These are phyloP conservation scores for Arxiozyma bovina DNA, from an alignment of 1,139 yeast species.

Conservation along the genomic window DNA sequence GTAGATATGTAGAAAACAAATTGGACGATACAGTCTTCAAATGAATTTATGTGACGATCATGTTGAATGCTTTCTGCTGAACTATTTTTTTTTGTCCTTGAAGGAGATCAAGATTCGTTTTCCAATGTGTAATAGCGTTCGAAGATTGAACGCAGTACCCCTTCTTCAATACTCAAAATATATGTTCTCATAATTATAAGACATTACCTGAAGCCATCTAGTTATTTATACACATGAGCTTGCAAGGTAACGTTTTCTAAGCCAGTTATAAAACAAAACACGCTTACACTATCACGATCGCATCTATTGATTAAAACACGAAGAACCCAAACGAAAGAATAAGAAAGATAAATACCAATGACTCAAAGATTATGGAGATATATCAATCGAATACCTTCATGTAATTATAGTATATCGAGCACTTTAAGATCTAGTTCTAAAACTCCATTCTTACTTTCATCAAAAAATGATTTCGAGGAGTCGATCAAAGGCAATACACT, in stretches of 20 bases:
- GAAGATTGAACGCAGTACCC: background rate
- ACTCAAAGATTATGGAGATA: no score
- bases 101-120: no score
- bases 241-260: no score
- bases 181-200: no score
- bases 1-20: no score
- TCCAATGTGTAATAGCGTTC: no score
- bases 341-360: background rate
- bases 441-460: slow-evolving; percentile 4
- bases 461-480: slow-evolving; percentile 7
- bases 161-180: background rate
- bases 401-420: background rate
- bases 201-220: background rate
- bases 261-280: no score
- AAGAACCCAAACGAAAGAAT: background rate
- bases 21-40: no score
- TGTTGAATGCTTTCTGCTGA: background rate
- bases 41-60: background rate
- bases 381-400: background rate
- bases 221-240: background rate
- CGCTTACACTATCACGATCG: background rate
- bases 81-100: no score
- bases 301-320: background rate
- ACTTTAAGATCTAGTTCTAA: background rate
- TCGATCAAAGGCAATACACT: slow-evolving; percentile 11